A percentile compares a stretch with the other conserved stretches of the same genome.
Evolutionary conservation across 108 stramenopile species (phyloP).

Genomic region (Chaetoceros muelleri): DNA sequence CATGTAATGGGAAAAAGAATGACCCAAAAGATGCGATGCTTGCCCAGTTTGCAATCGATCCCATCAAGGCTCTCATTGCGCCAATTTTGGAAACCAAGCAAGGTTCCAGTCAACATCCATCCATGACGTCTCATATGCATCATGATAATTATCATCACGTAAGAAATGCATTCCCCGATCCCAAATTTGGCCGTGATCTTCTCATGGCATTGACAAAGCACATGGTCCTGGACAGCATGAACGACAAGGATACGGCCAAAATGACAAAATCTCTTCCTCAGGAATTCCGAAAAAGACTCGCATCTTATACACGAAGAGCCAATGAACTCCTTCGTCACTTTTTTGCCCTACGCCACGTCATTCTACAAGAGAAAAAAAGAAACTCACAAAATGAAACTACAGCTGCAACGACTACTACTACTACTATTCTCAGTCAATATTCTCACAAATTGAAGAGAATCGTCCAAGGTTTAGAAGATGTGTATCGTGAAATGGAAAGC

Average conservation of each 20-base stretch:
- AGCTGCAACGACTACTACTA: neutral
- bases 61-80: conserved; percentile 20
- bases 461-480: conserved; percentile 61
- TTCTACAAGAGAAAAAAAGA: conserved; percentile 5
- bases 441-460: conserved; percentile 47
- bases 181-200: conserved; percentile 51
- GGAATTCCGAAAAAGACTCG: conserved; percentile 58
- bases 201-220: conserved; percentile 70
- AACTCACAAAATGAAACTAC: too few species aligned
- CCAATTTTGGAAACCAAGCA: conserved; percentile 11
- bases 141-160: neutral
- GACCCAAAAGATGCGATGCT: conserved; percentile 31
- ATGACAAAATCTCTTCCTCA: conserved; percentile 53
- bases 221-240: conserved; percentile 67
- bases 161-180: conserved; percentile 49
- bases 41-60: conserved; percentile 34
- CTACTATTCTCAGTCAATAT: conserved; percentile 13
- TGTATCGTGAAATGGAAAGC: conserved; percentile 48
- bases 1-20: conserved; percentile 9
- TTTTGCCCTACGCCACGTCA: conserved; percentile 50
- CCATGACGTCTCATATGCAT: too few species aligned
- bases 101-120: neutral
- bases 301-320: conserved; percentile 68
- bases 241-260: conserved; percentile 62
- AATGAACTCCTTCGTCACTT: conserved; percentile 81